These are phyloP conservation scores for Phytopythium oedochilum DNA, from an alignment of 352 stramenopile species.

Conservation along the genomic window DNA sequence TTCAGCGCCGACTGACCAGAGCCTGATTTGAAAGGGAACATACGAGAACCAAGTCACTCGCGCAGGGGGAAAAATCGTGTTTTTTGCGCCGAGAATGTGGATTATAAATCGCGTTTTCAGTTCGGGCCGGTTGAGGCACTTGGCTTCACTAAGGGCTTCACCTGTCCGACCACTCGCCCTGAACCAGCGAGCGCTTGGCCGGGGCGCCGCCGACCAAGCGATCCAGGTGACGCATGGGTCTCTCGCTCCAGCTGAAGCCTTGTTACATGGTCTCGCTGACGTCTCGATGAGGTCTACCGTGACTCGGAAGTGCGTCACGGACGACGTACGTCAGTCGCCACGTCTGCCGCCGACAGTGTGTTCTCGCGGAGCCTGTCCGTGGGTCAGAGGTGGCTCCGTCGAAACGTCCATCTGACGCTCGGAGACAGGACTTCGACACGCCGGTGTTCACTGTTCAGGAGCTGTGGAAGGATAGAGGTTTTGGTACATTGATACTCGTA, in stretches of 20 bases:
- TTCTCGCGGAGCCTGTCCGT: background rate
- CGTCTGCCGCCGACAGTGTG: background rate
- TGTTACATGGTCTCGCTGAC: background rate
- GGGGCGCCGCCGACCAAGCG: background rate
- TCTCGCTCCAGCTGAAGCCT: background rate
- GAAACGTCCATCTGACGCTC: too few relatives aligned
- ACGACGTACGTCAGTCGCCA: background rate
- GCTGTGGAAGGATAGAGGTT: too few relatives aligned
- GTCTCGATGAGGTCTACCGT: too few relatives aligned
- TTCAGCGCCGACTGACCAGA: background rate
- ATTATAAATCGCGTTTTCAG: background rate
- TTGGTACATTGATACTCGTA: too few relatives aligned
- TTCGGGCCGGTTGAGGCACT: too few relatives aligned
- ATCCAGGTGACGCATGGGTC: background rate
- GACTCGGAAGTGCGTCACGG: background rate
- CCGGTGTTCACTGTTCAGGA: background rate
- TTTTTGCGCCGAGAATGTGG: background rate
- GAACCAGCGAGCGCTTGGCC: background rate
- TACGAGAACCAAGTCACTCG: background rate
- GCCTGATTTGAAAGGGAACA: background rate
- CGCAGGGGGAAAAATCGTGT: background rate
- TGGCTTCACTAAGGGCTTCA: slow-evolving; percentile 1
- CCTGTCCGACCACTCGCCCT: background rate
- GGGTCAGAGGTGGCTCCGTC: background rate
- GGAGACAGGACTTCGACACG: background rate